Base-by-base conservation (phyloP, 768 basidiomycete genomes). In the Russula brevipes region DNA sequence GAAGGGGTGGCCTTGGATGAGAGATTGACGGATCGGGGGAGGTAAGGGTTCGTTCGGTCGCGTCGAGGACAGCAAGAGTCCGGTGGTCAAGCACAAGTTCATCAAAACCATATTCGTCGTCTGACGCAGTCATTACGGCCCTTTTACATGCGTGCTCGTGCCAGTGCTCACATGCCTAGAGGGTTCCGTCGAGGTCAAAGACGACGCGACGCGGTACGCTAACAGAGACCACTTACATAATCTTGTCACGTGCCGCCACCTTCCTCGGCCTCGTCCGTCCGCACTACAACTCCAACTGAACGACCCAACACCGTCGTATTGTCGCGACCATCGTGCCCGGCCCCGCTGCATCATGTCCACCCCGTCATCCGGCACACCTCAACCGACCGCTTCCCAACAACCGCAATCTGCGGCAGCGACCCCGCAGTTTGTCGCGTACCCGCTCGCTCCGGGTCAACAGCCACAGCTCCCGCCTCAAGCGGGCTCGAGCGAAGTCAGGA, bases 401-500 rank as follows among this genome's bases (percentile, higher is more conserved):
- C 57, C 73, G 14, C 54, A 64, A 30, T 63, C 63, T 31, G 64
- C 63, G 7, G 59, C 63, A 16, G 59, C 47, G 16, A 64, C 63
- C 17, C 64, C 61, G 0, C 66, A 66, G 35, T 68, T 57, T 11
- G 67, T 64, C 41, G 66, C 67, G 11, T 68, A 68, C 49, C 67
- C 67, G 10, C 65, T 68, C 33, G 66, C 65, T 33, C 61, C 39
- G 31, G 64, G 60, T 54, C 67, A 59, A 66, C 70, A 58, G 53
- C 70, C 45, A 24, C 69, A 66, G 31, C 59, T 63, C 19, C 66
- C 42, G 7, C 35, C 57, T 55, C 75, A 57, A 54, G 68, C 36
- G 30, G 59, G 42, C 41, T 54, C 63, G 38, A 52, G 7, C n/a
- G 65, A 64, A 24, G 44, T 54, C 51, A 46, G 68, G 36, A 49